Evolutionary conservation across 2,329 filamentous ascomycete genomes (phyloP), one percentile per base, ranked within the genome.

Genomic region (Cladophialophora bantiana): DNA sequence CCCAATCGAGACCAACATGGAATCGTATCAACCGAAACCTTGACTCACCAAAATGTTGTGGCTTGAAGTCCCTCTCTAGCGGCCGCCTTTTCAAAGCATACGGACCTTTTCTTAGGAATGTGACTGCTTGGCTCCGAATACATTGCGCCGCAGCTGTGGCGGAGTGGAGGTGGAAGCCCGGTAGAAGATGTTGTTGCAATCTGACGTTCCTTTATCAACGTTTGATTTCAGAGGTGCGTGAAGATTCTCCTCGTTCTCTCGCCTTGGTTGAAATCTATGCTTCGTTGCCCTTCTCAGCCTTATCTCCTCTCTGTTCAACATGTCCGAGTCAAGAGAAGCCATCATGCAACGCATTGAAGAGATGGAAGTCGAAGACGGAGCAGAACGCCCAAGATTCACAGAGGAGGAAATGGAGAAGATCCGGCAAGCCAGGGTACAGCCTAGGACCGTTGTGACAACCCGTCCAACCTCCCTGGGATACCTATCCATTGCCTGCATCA

Each of bases 381-480:
- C 20, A n/a, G 42, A 45, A 15, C 42, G 42, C n/a, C 42, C 42
- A 7, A 45, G 15, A 13, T 45, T 45, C 42, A 45, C 42, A 45
- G 42, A 12, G n/a, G 42, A 45, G 20, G 42, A 45, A 9, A 5
- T 45, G 42, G n/a, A 45, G 9, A 45, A 45, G 42, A 45, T 45
- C n/a, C n/a, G 7, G 6, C 42, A 45, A 45, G 42, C 42, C 42
- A 45, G n/a, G n/a, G 7, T 2, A 45, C 42, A 45, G 42, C 42
- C 42, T 6, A 45, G n/a, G 7, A 18, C 42, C 5, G 42, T 45
- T 4, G 42, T 45, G 42, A 45, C 42, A 4, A 45, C 42, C 42
- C 42, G 42, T 45, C 42, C 42, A 18, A 6, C 42, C 15, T 45
- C 42, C n/a, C 38, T 59, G 20, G 56, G 56, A 10, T 59, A 59